Evolutionary conservation across 2,329 filamentous ascomycete species (phyloP).

Genomic region (Fusarium luffae): DNA sequence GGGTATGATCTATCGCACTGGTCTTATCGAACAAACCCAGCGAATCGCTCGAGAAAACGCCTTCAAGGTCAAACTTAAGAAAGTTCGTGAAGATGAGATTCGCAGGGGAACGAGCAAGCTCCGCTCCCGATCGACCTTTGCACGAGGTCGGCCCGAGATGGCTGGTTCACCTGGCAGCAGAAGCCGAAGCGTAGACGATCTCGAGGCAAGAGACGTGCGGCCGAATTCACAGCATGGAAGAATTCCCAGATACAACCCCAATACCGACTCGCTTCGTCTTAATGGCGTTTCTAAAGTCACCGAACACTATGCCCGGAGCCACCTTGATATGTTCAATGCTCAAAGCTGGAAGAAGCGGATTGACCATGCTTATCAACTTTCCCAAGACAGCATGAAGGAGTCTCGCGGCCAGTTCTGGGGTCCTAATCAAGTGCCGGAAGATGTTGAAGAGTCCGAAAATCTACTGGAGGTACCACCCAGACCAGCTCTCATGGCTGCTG

Average conservation of each 20-base stretch:
- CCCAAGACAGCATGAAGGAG: constrained; percentile 80
- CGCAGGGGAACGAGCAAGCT: constrained; percentile 63
- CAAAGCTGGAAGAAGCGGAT: constrained; percentile 94
- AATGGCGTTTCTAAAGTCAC: constrained; percentile 78
- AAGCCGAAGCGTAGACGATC: constrained; percentile 67
- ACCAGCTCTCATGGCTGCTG: constrained; percentile 82
- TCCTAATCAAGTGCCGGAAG: constrained; percentile 81
- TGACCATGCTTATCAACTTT: constrained; percentile 76
- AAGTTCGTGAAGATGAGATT: constrained; percentile 77
- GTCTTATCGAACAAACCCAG: constrained; percentile 89
- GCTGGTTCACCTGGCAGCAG: constrained; percentile 54
- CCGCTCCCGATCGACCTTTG: constrained; percentile 65
- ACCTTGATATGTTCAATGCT: constrained; percentile 82
- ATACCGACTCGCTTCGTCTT: constrained; percentile 72
- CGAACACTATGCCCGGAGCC: constrained; percentile 79
- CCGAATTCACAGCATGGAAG: constrained; percentile 53
- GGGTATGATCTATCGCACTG: constrained; percentile 90
- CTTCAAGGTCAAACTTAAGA: constrained; percentile 87
- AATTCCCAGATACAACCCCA: constrained; percentile 79
- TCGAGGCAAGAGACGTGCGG: constrained; percentile 47
- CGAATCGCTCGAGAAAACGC: constrained; percentile 90
- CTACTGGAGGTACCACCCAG: constrained; percentile 87
- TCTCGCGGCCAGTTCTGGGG: constrained; percentile 85
- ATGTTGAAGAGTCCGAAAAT: constrained; percentile 83
- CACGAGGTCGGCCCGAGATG: constrained; percentile 50